These are phyloP conservation scores for Shiraia sp. DNA, from an alignment of 2,329 filamentous ascomycete genomes.

Conservation along the genomic window DNA sequence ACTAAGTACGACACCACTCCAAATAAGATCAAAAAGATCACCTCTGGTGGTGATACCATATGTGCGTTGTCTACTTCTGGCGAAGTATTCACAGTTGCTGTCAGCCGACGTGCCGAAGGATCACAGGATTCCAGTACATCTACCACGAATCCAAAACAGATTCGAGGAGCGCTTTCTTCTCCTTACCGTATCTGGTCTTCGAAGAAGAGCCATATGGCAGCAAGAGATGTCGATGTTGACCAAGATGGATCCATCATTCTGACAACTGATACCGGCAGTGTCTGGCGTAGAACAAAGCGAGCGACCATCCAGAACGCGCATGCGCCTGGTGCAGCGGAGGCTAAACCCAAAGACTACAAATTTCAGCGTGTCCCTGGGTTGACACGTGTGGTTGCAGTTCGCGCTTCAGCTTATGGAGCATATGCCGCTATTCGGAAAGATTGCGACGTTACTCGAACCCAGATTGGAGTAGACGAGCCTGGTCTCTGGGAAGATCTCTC, in stretches of 20 bases:
- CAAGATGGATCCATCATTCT: constrained; percentile 95
- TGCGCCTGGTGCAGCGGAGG: constrained; percentile 54
- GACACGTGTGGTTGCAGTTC: constrained; percentile 79
- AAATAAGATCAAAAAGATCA: constrained; percentile 74
- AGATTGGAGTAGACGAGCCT: constrained; percentile 68
- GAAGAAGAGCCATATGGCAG: constrained; percentile 81
- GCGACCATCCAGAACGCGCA: constrained; percentile 74
- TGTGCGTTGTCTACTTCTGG: constrained; percentile 83
- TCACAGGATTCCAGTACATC: constrained; percentile 65
- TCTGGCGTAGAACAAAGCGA: constrained; percentile 86
- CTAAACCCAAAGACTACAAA: constrained; percentile 86
- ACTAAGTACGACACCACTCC: constrained; percentile 66
- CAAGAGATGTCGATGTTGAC: constrained; percentile 82
- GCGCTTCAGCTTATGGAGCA: constrained; percentile 86
- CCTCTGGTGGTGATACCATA: constrained; percentile 87
- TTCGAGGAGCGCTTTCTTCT: constrained; percentile 76
- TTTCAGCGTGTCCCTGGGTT: constrained; percentile 89
- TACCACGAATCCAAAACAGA: constrained; percentile 91
- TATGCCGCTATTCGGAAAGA: constrained; percentile 88
- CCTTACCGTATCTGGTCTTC: constrained; percentile 88
- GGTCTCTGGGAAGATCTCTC: constrained; percentile 75
- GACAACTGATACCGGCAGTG: constrained; percentile 87
- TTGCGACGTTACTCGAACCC: constrained; percentile 75
- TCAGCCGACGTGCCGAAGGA: constrained; percentile 69
- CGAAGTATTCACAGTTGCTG: constrained; percentile 82